phyloP scores from a whole-genome alignment of 2,329 filamentous ascomycete species.

The Stachybotrys chlorohalonatus region DNA sequence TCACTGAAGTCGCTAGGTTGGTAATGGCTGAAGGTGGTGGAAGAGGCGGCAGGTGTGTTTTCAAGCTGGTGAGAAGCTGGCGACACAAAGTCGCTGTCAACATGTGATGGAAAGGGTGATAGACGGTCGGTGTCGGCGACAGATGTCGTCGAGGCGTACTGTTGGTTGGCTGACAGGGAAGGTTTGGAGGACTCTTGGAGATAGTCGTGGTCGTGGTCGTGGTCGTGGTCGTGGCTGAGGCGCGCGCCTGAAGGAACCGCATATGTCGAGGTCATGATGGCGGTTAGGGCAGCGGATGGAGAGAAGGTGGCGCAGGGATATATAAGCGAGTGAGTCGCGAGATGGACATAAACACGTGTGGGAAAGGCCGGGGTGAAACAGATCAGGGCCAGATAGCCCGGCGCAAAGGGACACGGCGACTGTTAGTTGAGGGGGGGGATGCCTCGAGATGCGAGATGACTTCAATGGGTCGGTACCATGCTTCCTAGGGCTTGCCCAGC shows the following conservation, averaged over 20 bases:
- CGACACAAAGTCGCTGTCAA: slow-evolving; percentile 19
- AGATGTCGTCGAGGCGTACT: slow-evolving; percentile 18
- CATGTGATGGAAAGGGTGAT: slow-evolving; percentile 34
- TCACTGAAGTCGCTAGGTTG: slow-evolving; percentile 41
- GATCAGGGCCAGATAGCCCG: background rate
- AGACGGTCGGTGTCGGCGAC: slow-evolving; percentile 28
- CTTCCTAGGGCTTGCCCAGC: background rate
- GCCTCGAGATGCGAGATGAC: background rate
- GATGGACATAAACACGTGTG: background rate
- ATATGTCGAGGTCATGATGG: slow-evolving; percentile 35
- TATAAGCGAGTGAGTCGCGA: slow-evolving; percentile 16
- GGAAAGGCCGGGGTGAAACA: background rate
- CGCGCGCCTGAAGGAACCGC: slow-evolving; percentile 30
- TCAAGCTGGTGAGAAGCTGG: slow-evolving; percentile 21
- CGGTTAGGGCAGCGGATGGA: slow-evolving; percentile 10
- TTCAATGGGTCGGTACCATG: background rate
- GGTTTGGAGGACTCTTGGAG: slow-evolving; percentile 21
- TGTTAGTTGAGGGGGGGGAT: background rate
- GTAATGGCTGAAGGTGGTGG: slow-evolving; percentile 36
- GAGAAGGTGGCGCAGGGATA: slow-evolving; percentile 17
- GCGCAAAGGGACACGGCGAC: background rate
- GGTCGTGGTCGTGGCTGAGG: slow-evolving; percentile 12
- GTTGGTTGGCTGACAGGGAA: slow-evolving; percentile 15
- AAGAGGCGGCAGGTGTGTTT: slow-evolving; percentile 40
- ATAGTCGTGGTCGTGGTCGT: slow-evolving; percentile 11